These are phyloP conservation scores for Penicillium egyptiacum DNA, from an alignment of 495 filamentous ascomycete genomes.

Conservation along the genomic window DNA sequence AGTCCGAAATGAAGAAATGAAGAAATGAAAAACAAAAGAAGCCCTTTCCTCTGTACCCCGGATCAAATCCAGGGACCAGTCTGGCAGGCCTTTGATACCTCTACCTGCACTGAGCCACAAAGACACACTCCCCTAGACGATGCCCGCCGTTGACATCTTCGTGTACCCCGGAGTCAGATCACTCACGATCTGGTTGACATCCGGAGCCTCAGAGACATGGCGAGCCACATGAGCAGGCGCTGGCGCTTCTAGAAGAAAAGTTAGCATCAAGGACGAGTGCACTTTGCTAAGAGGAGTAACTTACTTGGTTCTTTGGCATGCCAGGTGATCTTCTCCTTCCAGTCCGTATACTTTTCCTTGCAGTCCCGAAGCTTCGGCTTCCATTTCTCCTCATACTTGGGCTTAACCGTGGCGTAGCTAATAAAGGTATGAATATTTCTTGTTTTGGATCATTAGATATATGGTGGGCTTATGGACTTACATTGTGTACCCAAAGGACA, in stretches of 20 bases:
- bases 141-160: not conserved
- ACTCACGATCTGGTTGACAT: not conserved
- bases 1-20: not conserved
- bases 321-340: not conserved
- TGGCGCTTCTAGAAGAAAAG: not conserved
- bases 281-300: not conserved
- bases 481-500: not conserved
- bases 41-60: no score
- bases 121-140: not conserved
- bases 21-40: not conserved
- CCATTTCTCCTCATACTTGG: not conserved
- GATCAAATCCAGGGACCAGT: not conserved
- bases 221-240: not conserved
- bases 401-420: not conserved
- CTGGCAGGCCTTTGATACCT: conserved; percentile 2
- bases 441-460: not conserved
- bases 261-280: not conserved
- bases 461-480: conserved; percentile 1
- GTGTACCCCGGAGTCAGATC: not conserved
- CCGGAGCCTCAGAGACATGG: not conserved
- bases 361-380: not conserved
- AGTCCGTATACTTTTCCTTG: conserved; percentile 1
- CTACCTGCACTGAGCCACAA: not conserved
- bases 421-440: not conserved
- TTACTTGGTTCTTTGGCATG: not conserved